Base-by-base conservation (phyloP, 1,139 yeast species). In the Lodderomyces beijingensis region DNA sequence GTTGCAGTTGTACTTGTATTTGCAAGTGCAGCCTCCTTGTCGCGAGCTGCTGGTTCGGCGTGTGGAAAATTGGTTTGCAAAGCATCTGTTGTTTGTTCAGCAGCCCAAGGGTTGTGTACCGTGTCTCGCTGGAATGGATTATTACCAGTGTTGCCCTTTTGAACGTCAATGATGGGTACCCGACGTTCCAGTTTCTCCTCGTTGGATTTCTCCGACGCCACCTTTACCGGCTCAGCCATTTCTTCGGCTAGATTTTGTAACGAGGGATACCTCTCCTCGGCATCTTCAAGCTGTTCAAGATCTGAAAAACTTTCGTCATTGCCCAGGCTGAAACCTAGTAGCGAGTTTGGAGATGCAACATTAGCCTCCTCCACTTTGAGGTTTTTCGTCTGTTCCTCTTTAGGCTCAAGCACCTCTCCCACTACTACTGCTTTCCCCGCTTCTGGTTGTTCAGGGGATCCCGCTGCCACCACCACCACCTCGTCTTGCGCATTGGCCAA, bases 221-320 rank as follows among this genome's bases (percentile, higher is more conserved):
- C n/a, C n/a, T n/a, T n/a, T n/a, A n/a, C n/a, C n/a, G n/a, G n/a
- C n/a, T n/a, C n/a, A n/a, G n/a, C n/a, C n/a, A n/a, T n/a, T n/a
- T n/a, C n/a, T n/a, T n/a, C n/a, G n/a, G n/a, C n/a, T 22, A 54
- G 47, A 17, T 57, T 57, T 23, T 68, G 74, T 13, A 68, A 50
- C 3, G 71, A 63, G 3, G 74, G 74, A 35, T 56, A 69, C 28
- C 73, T 50, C 36, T 62, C 66, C 41, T 66, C 73, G 1, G 60
- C 65, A 38, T 67, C 57, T 25, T 66, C 72, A 32, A 68, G 47
- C 30, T 62, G 53, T 8, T 53, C 67, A 11, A 61, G 38, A 20
- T 62, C 68, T 10, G 38, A 32, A 25, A 35, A 14, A 8, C 27
- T 35, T 6, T 31, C 36, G 11, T 37, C 38, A 16, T 37, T 37